Conservation (phyloP, 805 yeast genomes). For the Candida ovalis region DNA sequence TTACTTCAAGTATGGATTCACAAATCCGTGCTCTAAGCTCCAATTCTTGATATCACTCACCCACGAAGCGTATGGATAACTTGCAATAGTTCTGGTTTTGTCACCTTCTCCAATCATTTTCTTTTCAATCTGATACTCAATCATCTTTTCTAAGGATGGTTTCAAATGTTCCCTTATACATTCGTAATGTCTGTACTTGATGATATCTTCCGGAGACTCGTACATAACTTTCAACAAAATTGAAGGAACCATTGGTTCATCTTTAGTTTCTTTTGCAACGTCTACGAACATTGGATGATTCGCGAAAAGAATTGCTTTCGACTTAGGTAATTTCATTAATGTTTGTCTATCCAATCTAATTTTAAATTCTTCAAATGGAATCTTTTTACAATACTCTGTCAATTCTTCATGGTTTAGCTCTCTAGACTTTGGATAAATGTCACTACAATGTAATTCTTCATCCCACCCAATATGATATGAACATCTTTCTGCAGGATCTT, state of each 20-base stretch:
- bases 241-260: constrained; percentile 47
- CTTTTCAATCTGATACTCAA: constrained; percentile 36
- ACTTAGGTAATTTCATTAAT: constrained; percentile 42
- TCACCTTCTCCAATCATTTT: constrained; percentile 35
- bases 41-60: constrained; percentile 7
- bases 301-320: constrained; percentile 25
- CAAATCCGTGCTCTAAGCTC: constrained; percentile 7
- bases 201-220: constrained; percentile 43
- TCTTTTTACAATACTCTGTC: constrained; percentile 31
- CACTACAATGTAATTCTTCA: constrained; percentile 31
- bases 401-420: constrained; percentile 34
- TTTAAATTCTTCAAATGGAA: constrained; percentile 37
- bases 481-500: constrained; percentile 44
- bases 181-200: constrained; percentile 44
- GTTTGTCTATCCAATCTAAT: constrained; percentile 48
- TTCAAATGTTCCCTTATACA: constrained; percentile 39
- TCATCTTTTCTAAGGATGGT: constrained; percentile 37
- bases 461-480: constrained; percentile 53
- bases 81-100: constrained; percentile 15
- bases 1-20: constrained; percentile 1
- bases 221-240: constrained; percentile 38
- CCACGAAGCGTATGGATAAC: constrained; percentile 25
- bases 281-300: constrained; percentile 35
- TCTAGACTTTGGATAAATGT: constrained; percentile 30
- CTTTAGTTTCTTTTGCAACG: constrained; percentile 38